These are phyloP conservation scores for Hyaloperonospora arabidopsidis DNA, from an alignment of 352 stramenopile species.

Conservation along the genomic window DNA sequence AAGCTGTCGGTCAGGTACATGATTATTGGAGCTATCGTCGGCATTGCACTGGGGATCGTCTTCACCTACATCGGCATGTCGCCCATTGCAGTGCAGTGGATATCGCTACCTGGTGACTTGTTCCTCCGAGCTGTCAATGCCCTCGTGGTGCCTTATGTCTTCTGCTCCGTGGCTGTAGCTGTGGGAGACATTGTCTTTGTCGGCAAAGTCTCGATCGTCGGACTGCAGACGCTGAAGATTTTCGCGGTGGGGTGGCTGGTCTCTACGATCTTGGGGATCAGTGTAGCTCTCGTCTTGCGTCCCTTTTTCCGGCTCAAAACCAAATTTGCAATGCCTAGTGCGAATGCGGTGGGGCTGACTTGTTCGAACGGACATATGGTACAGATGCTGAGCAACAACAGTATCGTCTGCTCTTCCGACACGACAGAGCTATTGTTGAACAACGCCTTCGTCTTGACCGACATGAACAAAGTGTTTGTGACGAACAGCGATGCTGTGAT, in stretches of 20 bases:
- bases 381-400: conserved; percentile 22
- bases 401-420: conserved; percentile 24
- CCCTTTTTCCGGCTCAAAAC: conserved; percentile 39
- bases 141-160: conserved; percentile 75
- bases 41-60: conserved; percentile 44
- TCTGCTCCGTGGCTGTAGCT: conserved; percentile 68
- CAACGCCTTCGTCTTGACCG: conserved; percentile 37
- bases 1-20: conserved; percentile 48
- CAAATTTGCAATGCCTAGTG: conserved; percentile 12
- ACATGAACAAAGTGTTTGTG: conserved; percentile 45
- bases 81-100: conserved; percentile 37
- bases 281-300: conserved; percentile 47
- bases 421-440: conserved; percentile 15
- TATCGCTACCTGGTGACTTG: conserved; percentile 63
- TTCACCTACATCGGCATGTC: conserved; percentile 40
- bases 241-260: conserved; percentile 53
- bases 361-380: conserved; percentile 42
- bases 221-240: conserved; percentile 53
- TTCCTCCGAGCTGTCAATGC: conserved; percentile 71
- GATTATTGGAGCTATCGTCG: conserved; percentile 41
- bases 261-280: conserved; percentile 41
- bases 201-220: conserved; percentile 62
- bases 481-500: conserved; percentile 34
- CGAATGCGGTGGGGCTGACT: conserved; percentile 40
- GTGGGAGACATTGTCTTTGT: conserved; percentile 72